Evolutionary conservation across 345 rosid species (phyloP).

Genomic region (Populus deltoides): DNA sequence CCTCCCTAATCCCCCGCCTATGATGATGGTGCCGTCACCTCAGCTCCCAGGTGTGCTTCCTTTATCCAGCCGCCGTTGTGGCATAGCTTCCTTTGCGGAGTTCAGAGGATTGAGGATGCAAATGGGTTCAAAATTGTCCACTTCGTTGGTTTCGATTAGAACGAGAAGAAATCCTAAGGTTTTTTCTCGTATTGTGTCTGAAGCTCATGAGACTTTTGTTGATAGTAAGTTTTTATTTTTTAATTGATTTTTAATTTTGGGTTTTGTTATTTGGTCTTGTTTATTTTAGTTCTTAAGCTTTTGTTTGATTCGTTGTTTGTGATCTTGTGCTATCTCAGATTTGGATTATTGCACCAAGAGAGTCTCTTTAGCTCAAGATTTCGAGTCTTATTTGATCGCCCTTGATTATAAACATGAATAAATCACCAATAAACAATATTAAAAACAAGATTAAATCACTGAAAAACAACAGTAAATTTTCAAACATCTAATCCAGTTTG

Average conservation of each 20-base stretch:
- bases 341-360: background rate
- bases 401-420: too few species aligned
- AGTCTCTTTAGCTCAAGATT: background rate
- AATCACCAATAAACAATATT: too few species aligned
- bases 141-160: slow-evolving; percentile 22
- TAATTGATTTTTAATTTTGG: background rate
- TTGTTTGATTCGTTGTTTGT: background rate
- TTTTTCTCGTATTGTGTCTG: slow-evolving; percentile 43
- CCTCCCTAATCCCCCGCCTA: slow-evolving; percentile 21
- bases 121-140: slow-evolving; percentile 14
- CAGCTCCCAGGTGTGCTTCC: slow-evolving; percentile 13
- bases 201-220: slow-evolving; percentile 51
- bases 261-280: background rate
- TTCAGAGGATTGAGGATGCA: slow-evolving; percentile 49
- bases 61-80: slow-evolving; percentile 11
- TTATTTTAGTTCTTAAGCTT: background rate
- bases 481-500: background rate
- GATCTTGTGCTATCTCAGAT: background rate
- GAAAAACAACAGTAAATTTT: background rate
- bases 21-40: slow-evolving; percentile 8
- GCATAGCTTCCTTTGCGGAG: slow-evolving; percentile 34
- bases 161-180: slow-evolving; percentile 33
- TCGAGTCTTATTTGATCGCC: background rate
- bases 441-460: too few species aligned
- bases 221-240: slow-evolving; percentile 35